Base-by-base conservation (phyloP, 768 basidiomycete genomes). In the Fomitopsis pulvina region DNA sequence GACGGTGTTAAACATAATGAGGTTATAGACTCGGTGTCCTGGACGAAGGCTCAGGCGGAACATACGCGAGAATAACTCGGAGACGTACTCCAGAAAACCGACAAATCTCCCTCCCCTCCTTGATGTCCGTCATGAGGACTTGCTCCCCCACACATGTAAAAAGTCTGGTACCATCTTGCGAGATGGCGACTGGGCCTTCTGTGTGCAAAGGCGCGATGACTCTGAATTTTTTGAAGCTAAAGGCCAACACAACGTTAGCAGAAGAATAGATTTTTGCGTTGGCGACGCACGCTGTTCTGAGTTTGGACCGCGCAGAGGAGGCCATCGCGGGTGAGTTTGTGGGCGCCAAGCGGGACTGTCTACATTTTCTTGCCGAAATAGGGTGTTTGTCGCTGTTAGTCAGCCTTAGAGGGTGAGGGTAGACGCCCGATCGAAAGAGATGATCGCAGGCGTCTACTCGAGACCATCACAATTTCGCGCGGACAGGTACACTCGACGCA, bases 121-220 rank as follows among this genome's bases (percentile, higher is more conserved):
- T 69, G n/a, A 92, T 72, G 55, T 93, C 83, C 18, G 92, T 95
- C 43, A 94, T 68, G 16, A 97, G 63, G 5, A 88, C 83, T 52
- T 92, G 84, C 60, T 94, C 92, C 39, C 79, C 85, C 11, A 98
- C 80, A 55, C 92, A 93, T 30, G 92, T 92, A 45, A 92, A 77
- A 27, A 98, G 74, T 67, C 75, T 83, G 47, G 69, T 72, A 42
- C 90, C 93, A 71, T 97, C 90, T 41, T 70, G 65, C 3, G 90
- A 83, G 42, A 90, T 72, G 10, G 87, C 80, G 24, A 93, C 81
- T 14, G 92, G 87, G 26, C 96, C 96, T 34, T 80, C 80, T 1
- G 95, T 98, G 63, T 96, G 89, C 39, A 95, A 68, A 2, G 94
- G 92, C 30, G 76, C 78, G 47, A 92, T 83, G 11, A 78, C 73